These are phyloP conservation scores for Colletotrichum sp. DNA, from an alignment of 2,329 filamentous ascomycete species.

Conservation along the genomic window DNA sequence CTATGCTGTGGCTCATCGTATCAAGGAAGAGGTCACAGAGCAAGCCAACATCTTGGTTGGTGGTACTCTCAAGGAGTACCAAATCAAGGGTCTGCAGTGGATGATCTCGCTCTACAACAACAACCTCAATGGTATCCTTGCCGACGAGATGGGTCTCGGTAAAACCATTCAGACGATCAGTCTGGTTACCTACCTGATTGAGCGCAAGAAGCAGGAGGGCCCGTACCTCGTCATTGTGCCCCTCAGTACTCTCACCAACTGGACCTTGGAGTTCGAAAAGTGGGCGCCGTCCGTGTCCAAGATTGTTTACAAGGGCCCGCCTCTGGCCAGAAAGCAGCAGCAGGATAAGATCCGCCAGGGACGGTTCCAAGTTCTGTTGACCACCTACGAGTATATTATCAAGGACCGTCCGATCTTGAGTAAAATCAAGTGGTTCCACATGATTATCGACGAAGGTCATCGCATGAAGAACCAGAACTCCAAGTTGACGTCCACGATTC, in stretches of 20 bases:
- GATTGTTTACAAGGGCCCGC: slow-evolving; percentile 97
- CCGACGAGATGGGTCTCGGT: slow-evolving; percentile 99
- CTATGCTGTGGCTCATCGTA: slow-evolving; percentile 95
- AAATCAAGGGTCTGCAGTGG: slow-evolving; percentile 98
- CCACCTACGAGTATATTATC: slow-evolving; percentile 99
- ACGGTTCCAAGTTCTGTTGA: slow-evolving; percentile 93
- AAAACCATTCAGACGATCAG: slow-evolving; percentile 99
- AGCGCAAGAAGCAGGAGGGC: slow-evolving; percentile 89
- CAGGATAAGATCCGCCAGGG: slow-evolving; percentile 95
- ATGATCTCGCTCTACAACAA: slow-evolving; percentile 99
- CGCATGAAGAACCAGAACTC: slow-evolving; percentile 99
- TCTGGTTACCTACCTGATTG: slow-evolving; percentile 95
- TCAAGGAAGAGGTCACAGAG: slow-evolving; percentile 87
- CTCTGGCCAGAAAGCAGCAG: slow-evolving; percentile 83
- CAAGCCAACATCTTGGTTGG: slow-evolving; percentile 90
- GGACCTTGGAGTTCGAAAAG: slow-evolving; percentile 98
- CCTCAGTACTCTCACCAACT: slow-evolving; percentile 95
- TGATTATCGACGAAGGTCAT: slow-evolving; percentile 99
- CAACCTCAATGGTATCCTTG: slow-evolving; percentile 97
- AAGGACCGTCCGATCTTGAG: slow-evolving; percentile 94
- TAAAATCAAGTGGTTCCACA: slow-evolving; percentile 99
- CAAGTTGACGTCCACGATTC: slow-evolving; percentile 93
- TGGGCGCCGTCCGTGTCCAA: slow-evolving; percentile 89
- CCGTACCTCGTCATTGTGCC: slow-evolving; percentile 97
- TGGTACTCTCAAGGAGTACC: slow-evolving; percentile 94